Percentiles rank a stretch among this genome's conserved stretches.
phyloP scores from a whole-genome alignment of 139 green algal genomes.

The Auxenochlorella protothecoides region DNA sequence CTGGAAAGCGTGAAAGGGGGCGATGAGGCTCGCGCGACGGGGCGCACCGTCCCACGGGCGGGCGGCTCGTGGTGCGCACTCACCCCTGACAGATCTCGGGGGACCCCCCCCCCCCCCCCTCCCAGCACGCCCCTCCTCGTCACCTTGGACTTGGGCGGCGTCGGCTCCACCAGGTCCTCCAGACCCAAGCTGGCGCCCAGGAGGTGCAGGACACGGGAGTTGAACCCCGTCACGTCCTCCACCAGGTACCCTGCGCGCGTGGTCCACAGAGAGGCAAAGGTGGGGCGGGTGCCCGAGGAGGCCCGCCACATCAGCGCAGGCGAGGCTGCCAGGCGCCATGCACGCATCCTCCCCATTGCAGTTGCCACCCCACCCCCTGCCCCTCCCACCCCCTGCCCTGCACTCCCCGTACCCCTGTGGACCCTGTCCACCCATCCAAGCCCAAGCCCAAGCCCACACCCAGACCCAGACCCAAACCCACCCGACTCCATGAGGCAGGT shows the following conservation, averaged over 20 bases:
- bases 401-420: no score
- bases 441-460: not conserved
- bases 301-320: no score
- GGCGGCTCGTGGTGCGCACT: no score
- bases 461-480: not conserved
- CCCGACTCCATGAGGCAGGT: conserved; percentile 84
- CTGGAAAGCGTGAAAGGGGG: not conserved
- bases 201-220: conserved; percentile 13
- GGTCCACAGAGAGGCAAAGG: not conserved
- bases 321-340: no score
- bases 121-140: no score
- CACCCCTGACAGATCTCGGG: no score
- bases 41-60: not conserved
- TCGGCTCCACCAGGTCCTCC: not conserved
- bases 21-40: no score
- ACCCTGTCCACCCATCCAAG: not conserved
- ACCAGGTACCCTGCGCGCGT: conserved; percentile 14
- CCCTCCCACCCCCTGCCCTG: not conserved
- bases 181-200: conserved; percentile 10
- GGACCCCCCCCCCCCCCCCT: no score
- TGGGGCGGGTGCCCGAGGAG: no score
- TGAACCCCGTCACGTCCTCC: conserved; percentile 14
- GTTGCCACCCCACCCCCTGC: not conserved
- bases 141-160: no score
- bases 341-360: no score